Percentiles rank a stretch among this genome's conserved stretches.
Evolutionary conservation across 208 protist species (phyloP).

Genomic region (Crithidia brevicula): DNA sequence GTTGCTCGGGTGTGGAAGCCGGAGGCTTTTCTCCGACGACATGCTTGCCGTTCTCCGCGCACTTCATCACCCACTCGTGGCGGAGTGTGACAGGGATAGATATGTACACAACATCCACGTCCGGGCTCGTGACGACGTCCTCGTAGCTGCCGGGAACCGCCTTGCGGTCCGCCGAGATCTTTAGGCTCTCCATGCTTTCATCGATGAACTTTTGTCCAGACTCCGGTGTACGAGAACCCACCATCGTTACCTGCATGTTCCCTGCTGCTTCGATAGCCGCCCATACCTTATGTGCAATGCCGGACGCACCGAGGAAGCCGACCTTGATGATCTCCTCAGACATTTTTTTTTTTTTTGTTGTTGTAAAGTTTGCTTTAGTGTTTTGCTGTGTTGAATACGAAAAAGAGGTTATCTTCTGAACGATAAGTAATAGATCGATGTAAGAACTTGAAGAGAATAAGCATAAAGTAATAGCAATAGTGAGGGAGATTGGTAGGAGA

Average conservation of each 20-base stretch:
- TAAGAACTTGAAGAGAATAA: too few species aligned
- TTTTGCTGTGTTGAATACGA: slow-evolving; percentile 15
- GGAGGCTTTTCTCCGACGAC: slow-evolving; percentile 64
- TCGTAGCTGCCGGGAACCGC: slow-evolving; percentile 29
- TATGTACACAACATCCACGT: slow-evolving; percentile 53
- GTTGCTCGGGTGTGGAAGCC: slow-evolving; percentile 32
- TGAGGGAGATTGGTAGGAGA: too few species aligned
- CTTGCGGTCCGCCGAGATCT: slow-evolving; percentile 33
- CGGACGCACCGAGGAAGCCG: slow-evolving; percentile 46
- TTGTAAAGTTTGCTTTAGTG: neutral
- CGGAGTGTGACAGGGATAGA: slow-evolving; percentile 44
- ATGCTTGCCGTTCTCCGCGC: slow-evolving; percentile 57
- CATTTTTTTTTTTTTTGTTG: slow-evolving; percentile 8
- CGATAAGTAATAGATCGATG: too few species aligned
- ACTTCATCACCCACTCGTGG: slow-evolving; percentile 55
- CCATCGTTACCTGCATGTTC: slow-evolving; percentile 39
- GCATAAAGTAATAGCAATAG: too few species aligned
- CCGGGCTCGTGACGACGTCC: slow-evolving; percentile 15
- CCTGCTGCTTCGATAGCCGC: slow-evolving; percentile 39
- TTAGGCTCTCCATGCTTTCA: slow-evolving; percentile 26
- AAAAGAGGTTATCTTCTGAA: slow-evolving; percentile 5
- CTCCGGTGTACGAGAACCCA: slow-evolving; percentile 34
- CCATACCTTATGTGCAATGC: slow-evolving; percentile 49
- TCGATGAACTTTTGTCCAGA: slow-evolving; percentile 26
- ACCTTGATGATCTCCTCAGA: slow-evolving; percentile 31